Conservation (phyloP, 352 stramenopile species). For the Globisporangium cystogenes region DNA sequence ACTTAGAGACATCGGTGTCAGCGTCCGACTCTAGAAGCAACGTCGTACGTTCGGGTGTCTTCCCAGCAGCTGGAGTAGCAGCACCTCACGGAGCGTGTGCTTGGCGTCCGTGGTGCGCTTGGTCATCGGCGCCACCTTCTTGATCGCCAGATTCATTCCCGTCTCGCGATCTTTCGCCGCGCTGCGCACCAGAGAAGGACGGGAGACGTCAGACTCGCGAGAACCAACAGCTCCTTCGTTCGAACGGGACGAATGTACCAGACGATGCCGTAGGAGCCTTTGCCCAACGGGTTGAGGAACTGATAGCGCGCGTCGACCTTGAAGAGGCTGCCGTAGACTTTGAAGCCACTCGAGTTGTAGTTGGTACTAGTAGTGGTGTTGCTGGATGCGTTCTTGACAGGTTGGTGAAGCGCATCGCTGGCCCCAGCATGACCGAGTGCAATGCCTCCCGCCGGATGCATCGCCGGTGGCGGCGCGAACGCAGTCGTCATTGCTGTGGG, state of each 20-base stretch:
- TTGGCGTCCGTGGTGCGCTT: slow-evolving; percentile 79
- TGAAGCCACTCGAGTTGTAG: slow-evolving; percentile 32
- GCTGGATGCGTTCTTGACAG: background rate
- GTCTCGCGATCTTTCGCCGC: slow-evolving; percentile 73
- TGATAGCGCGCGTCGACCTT: slow-evolving; percentile 81
- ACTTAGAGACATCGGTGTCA: too few species aligned
- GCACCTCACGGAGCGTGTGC: slow-evolving; percentile 84
- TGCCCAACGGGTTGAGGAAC: slow-evolving; percentile 85
- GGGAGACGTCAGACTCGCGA: background rate
- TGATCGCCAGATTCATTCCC: slow-evolving; percentile 84
- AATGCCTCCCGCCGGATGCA: background rate
- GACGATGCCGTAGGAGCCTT: slow-evolving; percentile 91
- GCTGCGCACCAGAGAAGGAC: slow-evolving; percentile 15
- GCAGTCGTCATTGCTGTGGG: background rate
- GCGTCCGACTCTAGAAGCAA: too few species aligned
- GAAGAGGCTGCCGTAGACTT: slow-evolving; percentile 80
- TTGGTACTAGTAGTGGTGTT: slow-evolving; percentile 4
- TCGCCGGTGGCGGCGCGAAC: background rate
- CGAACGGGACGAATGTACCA: slow-evolving; percentile 29
- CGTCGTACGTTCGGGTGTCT: slow-evolving; percentile 73
- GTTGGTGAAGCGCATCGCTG: background rate
- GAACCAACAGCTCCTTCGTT: too few species aligned
- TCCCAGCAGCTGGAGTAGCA: slow-evolving; percentile 84
- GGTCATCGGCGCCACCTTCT: slow-evolving; percentile 88
- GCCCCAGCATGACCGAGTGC: background rate